Percentiles rank a stretch among this genome's conserved stretches.
Evolutionary conservation across 352 stramenopile genomes (phyloP).

Genomic region (Bremia lactucae): DNA sequence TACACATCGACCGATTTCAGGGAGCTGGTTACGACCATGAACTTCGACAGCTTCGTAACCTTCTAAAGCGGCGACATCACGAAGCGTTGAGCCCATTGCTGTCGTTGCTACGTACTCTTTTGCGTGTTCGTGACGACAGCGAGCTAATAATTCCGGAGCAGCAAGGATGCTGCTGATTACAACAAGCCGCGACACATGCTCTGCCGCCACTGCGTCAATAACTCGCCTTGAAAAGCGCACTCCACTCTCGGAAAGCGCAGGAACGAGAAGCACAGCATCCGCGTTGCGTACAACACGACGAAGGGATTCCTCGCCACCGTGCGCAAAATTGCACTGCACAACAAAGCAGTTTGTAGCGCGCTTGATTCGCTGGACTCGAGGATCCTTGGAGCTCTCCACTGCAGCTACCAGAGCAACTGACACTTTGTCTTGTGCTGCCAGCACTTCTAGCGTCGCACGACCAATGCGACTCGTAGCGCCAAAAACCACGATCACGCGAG

Average conservation of each 20-base stretch:
- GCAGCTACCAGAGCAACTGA: constrained; percentile 44
- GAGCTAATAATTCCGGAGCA: constrained; percentile 26
- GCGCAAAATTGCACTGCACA: constrained; percentile 43
- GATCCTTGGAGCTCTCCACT: constrained; percentile 43
- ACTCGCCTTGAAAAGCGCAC: constrained; percentile 58
- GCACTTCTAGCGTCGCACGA: constrained; percentile 36
- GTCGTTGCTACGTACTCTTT: constrained; percentile 11
- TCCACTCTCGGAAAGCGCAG: constrained; percentile 42
- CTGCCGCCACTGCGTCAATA: constrained; percentile 36
- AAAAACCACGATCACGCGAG: constrained; percentile 65
- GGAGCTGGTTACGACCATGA: constrained; percentile 33
- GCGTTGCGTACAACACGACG: constrained; percentile 55
- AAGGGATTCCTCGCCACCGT: constrained; percentile 27
- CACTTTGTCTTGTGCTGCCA: constrained; percentile 28
- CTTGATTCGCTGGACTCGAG: constrained; percentile 41
- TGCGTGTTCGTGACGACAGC: constrained; percentile 12
- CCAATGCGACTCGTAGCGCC: constrained; percentile 60
- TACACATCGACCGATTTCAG: constrained; percentile 34
- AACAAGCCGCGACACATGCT: constrained; percentile 43
- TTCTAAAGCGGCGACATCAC: constrained; percentile 11
- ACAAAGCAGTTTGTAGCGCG: constrained; percentile 42
- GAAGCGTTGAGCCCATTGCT: constrained; percentile 9
- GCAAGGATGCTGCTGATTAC: constrained; percentile 59
- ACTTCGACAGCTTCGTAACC: constrained; percentile 61
- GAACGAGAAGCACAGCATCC: constrained; percentile 55